Evolutionary conservation across 352 stramenopile genomes (phyloP).

Genomic region (Phytophthora palmivora): DNA sequence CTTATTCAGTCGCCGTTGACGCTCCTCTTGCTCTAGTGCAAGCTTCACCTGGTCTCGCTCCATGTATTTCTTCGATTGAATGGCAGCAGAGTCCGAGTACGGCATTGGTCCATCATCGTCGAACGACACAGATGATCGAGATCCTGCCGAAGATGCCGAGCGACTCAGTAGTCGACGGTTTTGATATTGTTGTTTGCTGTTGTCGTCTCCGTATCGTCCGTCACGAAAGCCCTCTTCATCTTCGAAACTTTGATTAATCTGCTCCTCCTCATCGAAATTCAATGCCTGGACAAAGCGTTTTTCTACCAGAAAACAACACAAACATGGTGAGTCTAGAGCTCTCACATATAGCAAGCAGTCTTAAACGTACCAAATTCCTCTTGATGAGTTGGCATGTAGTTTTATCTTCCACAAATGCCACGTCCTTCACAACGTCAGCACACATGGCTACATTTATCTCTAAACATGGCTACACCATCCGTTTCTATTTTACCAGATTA

Average conservation of each 20-base stretch:
- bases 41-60: conserved; percentile 73
- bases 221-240: conserved; percentile 23
- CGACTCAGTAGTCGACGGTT: conserved; percentile 22
- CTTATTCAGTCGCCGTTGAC: conserved; percentile 61
- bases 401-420: conserved; percentile 1
- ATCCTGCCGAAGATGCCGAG: conserved; percentile 30
- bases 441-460: conserved; percentile 24
- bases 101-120: conserved; percentile 39
- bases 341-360: not conserved
- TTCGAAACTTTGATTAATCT: conserved; percentile 17
- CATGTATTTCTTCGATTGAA: conserved; percentile 83
- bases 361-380: conserved; percentile 47
- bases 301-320: conserved; percentile 37
- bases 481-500: conserved; percentile 22
- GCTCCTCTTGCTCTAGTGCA: conserved; percentile 69
- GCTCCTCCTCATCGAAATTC: conserved; percentile 44
- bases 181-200: conserved; percentile 11
- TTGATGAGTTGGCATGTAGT: conserved; percentile 52
- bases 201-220: conserved; percentile 1
- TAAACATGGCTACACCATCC: not conserved
- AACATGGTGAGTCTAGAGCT: not conserved
- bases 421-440: too few relatives aligned
- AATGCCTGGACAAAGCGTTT: conserved; percentile 48
- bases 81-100: conserved; percentile 73
- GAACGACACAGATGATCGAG: conserved; percentile 31